phyloP scores from a whole-genome alignment of 2,329 filamentous ascomycete species.

The Hysterium pulicare region DNA sequence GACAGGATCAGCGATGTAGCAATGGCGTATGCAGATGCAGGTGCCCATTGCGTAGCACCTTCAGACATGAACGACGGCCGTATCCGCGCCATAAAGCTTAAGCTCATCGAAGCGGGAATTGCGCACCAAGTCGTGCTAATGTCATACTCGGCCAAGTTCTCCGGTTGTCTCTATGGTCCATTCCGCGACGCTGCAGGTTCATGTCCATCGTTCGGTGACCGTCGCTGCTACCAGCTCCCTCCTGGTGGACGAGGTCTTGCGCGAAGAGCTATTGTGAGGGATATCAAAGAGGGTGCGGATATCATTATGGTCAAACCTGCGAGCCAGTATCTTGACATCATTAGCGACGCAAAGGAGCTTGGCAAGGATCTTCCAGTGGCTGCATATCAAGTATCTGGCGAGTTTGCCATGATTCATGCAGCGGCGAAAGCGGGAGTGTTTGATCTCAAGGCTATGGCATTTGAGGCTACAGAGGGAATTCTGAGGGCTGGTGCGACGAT shows the following conservation, averaged over 20 bases:
- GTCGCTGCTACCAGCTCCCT: constrained; percentile 94
- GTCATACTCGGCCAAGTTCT: constrained; percentile 98
- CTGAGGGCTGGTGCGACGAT: constrained; percentile 90
- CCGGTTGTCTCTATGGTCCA: constrained; percentile 90
- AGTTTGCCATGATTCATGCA: constrained; percentile 97
- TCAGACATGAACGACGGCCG: constrained; percentile 99
- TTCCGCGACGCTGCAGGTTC: constrained; percentile 97
- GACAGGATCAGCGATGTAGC: constrained; percentile 97
- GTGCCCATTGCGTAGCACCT: constrained; percentile 93
- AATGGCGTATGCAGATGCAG: constrained; percentile 92
- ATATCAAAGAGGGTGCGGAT: constrained; percentile 91
- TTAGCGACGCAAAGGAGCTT: constrained; percentile 93
- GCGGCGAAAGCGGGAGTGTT: constrained; percentile 95
- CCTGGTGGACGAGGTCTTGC: constrained; percentile 89
- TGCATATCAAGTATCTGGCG: constrained; percentile 94
- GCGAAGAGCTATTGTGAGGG: constrained; percentile 81
- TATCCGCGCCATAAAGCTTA: constrained; percentile 95
- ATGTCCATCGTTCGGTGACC: constrained; percentile 85
- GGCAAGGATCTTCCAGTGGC: constrained; percentile 88
- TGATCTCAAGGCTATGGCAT: constrained; percentile 89
- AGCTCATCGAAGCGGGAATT: constrained; percentile 91
- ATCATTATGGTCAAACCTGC: constrained; percentile 99
- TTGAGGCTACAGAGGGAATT: constrained; percentile 92
- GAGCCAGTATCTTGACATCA: constrained; percentile 93
- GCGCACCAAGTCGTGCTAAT: constrained; percentile 89